Evolutionary conservation across 1,139 yeast species (phyloP).

Genomic region (Diutina pseudorugosa): DNA sequence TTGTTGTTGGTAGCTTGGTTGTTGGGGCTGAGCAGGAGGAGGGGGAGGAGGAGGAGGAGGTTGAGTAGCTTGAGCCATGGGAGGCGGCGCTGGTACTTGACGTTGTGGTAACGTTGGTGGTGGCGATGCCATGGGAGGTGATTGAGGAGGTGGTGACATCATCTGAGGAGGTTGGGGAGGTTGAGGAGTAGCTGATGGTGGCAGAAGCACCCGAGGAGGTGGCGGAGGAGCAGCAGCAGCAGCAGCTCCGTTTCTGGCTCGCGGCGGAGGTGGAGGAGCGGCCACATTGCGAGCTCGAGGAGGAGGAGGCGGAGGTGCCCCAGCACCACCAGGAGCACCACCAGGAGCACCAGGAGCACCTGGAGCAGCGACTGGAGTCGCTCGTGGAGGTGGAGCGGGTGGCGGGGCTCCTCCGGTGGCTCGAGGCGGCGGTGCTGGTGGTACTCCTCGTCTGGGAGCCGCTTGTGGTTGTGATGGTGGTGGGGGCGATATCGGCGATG

Average conservation of each 20-base stretch:
- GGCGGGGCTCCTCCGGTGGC: conserved; percentile 10
- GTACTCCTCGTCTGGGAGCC: conserved; percentile 10
- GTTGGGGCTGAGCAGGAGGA: conserved; percentile 10
- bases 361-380: not conserved
- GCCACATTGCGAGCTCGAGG: conserved; percentile 10
- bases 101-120: not conserved
- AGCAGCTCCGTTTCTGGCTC: conserved; percentile 6
- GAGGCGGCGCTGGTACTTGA: conserved; percentile 9
- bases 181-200: conserved; percentile 7
- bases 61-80: conserved; percentile 8
- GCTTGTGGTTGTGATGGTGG: conserved; percentile 7
- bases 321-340: no score
- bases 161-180: conserved; percentile 6
- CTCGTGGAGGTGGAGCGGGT: not conserved
- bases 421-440: conserved; percentile 10
- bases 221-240: conserved; percentile 8
- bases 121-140: conserved; percentile 10
- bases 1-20: no score
- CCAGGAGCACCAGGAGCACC: no score
- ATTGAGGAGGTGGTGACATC: conserved; percentile 5
- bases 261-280: conserved; percentile 6
- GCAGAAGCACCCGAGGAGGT: conserved; percentile 10
- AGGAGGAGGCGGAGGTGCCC: conserved; percentile 15
- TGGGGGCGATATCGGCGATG: conserved; percentile 6
- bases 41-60: conserved; percentile 7